phyloP scores from a whole-genome alignment of 106 monocot genomes.

The Platanthera zijinensis region DNA sequence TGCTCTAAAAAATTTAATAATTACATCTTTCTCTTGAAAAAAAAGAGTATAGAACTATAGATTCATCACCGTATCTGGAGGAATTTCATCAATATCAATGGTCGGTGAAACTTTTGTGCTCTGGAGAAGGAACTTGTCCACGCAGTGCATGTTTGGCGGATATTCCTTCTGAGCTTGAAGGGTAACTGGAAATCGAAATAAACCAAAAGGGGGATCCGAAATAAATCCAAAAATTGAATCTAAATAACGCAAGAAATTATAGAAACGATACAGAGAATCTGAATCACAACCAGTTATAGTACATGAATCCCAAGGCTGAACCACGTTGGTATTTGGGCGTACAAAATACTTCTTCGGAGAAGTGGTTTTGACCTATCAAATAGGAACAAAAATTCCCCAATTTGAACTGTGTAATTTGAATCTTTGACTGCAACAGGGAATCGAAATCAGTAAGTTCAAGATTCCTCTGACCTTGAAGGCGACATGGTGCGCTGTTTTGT shows the following conservation, averaged over 20 bases:
- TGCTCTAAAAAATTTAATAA: too few species aligned
- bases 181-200: slow-evolving; percentile 40
- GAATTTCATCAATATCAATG: slow-evolving; percentile 77
- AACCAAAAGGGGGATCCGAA: not conserved
- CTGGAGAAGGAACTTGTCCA: slow-evolving; percentile 91
- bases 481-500: slow-evolving; percentile 86
- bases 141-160: slow-evolving; percentile 76
- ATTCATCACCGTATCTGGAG: too few species aligned
- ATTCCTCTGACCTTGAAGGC: slow-evolving; percentile 68
- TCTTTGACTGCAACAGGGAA: not conserved
- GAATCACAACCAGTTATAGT: slow-evolving; percentile 48
- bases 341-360: slow-evolving; percentile 51
- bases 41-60: too few species aligned
- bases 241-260: not conserved
- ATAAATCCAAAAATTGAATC: slow-evolving; percentile 3
- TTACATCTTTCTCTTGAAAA: too few species aligned
- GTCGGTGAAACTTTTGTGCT: slow-evolving; percentile 66
- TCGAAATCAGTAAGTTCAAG: not conserved
- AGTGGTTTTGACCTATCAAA: slow-evolving; percentile 78
- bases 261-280: not conserved
- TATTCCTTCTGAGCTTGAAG: slow-evolving; percentile 74
- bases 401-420: not conserved
- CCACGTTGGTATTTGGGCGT: slow-evolving; percentile 33
- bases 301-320: slow-evolving; percentile 91
- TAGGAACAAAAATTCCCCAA: slow-evolving; percentile 11